These are phyloP conservation scores for Isoetes engelmannii DNA, from an alignment of 83 land plant genomes.

Conservation along the genomic window DNA sequence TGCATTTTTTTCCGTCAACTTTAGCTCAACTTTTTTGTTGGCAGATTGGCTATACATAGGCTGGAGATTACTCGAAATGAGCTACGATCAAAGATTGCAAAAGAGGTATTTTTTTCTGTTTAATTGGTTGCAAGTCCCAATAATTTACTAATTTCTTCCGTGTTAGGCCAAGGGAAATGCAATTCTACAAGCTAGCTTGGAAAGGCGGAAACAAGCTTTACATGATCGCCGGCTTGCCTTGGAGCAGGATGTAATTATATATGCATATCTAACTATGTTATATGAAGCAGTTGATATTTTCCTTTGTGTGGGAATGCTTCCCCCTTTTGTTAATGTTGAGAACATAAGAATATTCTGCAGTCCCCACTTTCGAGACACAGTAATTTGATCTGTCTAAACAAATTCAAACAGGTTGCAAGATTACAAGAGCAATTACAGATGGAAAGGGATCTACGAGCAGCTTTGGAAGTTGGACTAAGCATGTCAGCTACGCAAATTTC, in stretches of 20 bases:
- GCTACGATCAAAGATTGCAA: conserved; percentile 73
- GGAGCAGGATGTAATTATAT: conserved; percentile 86
- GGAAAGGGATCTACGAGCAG: conserved; percentile 92
- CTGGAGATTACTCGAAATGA: conserved; percentile 90
- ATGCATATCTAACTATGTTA: conserved; percentile 4
- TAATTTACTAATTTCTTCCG: conserved; percentile 2
- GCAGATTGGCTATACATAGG: conserved; percentile 90
- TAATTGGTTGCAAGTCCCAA: neutral
- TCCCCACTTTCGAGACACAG: neutral
- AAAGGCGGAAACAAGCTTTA: conserved; percentile 95
- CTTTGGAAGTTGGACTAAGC: conserved; percentile 91
- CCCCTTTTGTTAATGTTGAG: neutral
- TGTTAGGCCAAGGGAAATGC: conserved; percentile 94
- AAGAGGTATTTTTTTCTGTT: conserved; percentile 54
- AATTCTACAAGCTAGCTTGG: conserved; percentile 90
- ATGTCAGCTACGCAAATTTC: conserved; percentile 81
- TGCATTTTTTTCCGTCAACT: neutral
- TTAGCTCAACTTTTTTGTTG: conserved; percentile 1
- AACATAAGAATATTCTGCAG: too few species aligned
- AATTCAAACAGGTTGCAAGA: conserved; percentile 57
- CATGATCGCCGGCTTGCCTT: conserved; percentile 97
- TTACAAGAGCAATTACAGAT: conserved; percentile 94
- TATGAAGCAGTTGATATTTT: neutral
- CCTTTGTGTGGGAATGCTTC: neutral
- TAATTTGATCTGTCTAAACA: neutral